Base-by-base conservation (phyloP, 257 asterid species). In the Scutellaria barbata region DNA sequence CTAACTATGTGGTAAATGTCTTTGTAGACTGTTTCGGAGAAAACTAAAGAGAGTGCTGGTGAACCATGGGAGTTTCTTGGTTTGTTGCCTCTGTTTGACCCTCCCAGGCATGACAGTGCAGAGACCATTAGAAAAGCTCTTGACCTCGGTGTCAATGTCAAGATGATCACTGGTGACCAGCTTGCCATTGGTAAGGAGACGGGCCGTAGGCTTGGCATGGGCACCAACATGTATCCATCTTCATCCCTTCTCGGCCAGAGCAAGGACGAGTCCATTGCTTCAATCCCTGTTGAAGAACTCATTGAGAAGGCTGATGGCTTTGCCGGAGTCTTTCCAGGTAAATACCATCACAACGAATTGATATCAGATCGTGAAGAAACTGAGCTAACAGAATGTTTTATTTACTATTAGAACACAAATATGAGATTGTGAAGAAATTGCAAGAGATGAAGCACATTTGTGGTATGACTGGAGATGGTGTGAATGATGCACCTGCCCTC, bases 211-310 rank as follows among this genome's bases (percentile, higher is more conserved):
- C 88, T 92, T 2, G 96, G 98, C 4, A 92, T 89, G 98, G 98
- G 98, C 1, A 92, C 98, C 51, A 92, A 92, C 82, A 89, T 92
- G 98, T 92, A 92, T 63, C 98, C 96, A n/a, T 92, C 98, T 74
- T 92, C 98, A 5, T 72, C 94, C 25, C 96, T 92, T 58, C 90
- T 92, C 3, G 98, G 96, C 68, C 94, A 88, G 64, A 68, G 81
- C 81, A 89, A 80, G 68, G 96, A 90, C 47, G 89, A 81, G 73
- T 74, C 96, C 20, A 82, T 88, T 52, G 90, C 94, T 73, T 70
- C 89, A 10, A 85, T 92, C 78, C 96, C 96, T 0, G 30, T 92
- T 22, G 96, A 89, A 9, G 98, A 92, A 71, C 96, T 92, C 76
- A 92, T 89, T 25, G 98, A 92, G 81, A 87, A 87, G 77, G 98